Percentiles rank a stretch among this genome's conserved stretches.
phyloP scores from a whole-genome alignment of 2,329 filamentous ascomycete species.

The Dactylellina drechsleri region DNA sequence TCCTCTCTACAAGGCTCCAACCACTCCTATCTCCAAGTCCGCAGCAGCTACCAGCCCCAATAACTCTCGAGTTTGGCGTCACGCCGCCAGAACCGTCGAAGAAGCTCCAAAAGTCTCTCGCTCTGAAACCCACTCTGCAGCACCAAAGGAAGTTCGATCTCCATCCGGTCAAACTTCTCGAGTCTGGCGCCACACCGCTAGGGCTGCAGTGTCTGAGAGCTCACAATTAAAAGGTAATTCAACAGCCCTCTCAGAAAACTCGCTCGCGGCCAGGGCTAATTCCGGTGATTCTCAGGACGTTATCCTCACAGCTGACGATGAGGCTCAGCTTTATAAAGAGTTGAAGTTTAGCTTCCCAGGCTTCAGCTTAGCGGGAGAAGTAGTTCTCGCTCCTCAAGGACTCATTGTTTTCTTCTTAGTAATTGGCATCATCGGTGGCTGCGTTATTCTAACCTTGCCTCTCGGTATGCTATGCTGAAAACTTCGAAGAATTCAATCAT shows the following conservation, averaged over 20 bases:
- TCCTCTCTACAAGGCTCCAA: conserved; percentile 4
- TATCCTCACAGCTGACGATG: conserved; percentile 21
- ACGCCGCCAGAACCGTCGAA: conserved; percentile 3
- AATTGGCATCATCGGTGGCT: conserved; percentile 10
- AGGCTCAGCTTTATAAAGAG: conserved; percentile 1
- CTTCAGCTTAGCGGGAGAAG: conserved; percentile 2
- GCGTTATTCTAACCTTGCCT: conserved; percentile 16
- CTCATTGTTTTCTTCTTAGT: conserved; percentile 23
- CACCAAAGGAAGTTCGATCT: conserved; percentile 4
- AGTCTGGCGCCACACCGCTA: conserved; percentile 11
- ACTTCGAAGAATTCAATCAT: neutral
- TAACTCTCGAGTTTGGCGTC: conserved; percentile 16
- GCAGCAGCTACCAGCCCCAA: neutral
- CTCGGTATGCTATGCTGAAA: conserved; percentile 23
- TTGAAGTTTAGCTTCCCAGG: conserved; percentile 1
- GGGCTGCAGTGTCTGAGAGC: conserved; percentile 24
- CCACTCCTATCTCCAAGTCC: neutral
- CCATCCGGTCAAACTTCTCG: conserved; percentile 1
- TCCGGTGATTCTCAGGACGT: conserved; percentile 14
- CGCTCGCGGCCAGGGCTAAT: conserved; percentile 15
- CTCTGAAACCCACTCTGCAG: neutral
- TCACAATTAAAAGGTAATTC: conserved; percentile 18
- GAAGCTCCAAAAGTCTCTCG: conserved; percentile 9
- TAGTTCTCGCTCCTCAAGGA: conserved; percentile 5
- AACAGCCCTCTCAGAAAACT: conserved; percentile 17